Base-by-base conservation (phyloP, 192 early-diverging fungal genomes). In the Coemansia sp. region DNA sequence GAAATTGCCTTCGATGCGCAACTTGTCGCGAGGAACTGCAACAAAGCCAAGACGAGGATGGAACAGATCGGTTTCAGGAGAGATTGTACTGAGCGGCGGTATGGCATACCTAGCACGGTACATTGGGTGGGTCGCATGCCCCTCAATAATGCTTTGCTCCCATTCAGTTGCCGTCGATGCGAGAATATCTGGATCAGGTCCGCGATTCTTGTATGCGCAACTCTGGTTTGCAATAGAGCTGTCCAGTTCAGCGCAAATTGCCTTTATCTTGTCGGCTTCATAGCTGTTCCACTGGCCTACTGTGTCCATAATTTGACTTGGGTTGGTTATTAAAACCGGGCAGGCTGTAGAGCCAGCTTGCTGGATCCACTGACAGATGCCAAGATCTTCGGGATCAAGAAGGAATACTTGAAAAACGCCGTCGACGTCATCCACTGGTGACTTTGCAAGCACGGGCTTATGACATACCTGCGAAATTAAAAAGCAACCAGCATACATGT, bases 61-160 rank as follows among this genome's bases (percentile, higher is more conserved):
- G 21, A 53, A 69, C 9, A 86, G 58, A 37, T 84, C 66, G 0
- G 78, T 59, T 0, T 62, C 70, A 1, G 75, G 73, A 3, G 44
- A 17, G 24, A 85, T 62, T 1, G 79, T 70, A 10, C 47, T 55
- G 44, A 88, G 82, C 4, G 86, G 86, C 11, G 80, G 71, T 21
- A 81, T 58, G 5, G 84, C 73, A 17, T 80, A 67, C 9, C 86
- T 62, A 17, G 85, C 76, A 45, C 84, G 83, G 50, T 86, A 81
- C 86, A 88, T 88, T 9, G 86, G 86, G 52, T 88, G 86, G 0
- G 84, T 83, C n/a, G 85, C 80, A 61, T 88, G 86, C 13, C 86
- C 86, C 50, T 88, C 86, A 9, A 84, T 47, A 15, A 88, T 66
- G 49, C 67, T 64, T 61, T 88, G 85, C 48, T 88, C 86, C 86